These are phyloP conservation scores for Ophiocordyceps camponoti-leonardi DNA, from an alignment of 2,329 filamentous ascomycete genomes.

Conservation along the genomic window DNA sequence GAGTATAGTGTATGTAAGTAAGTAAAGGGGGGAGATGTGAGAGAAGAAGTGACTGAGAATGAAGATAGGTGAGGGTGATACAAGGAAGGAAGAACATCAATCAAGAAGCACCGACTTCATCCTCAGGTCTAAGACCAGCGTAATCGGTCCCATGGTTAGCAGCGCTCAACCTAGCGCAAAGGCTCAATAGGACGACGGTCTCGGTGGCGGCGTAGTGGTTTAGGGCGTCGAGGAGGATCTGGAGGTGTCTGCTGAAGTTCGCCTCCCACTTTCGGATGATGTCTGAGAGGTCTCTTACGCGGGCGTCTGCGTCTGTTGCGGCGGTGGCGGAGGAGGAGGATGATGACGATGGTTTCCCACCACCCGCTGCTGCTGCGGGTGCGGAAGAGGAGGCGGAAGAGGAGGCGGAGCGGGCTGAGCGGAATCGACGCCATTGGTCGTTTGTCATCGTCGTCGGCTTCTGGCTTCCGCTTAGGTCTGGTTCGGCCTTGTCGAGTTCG, in stretches of 20 bases:
- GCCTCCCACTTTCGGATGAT: conserved; percentile 83
- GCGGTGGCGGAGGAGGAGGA: neutral
- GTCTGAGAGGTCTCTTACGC: conserved; percentile 66
- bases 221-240: conserved; percentile 83
- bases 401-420: conserved; percentile 22
- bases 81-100: neutral
- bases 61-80: neutral
- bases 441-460: conserved; percentile 42
- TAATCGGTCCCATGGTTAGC: conserved; percentile 62
- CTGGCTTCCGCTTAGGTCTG: conserved; percentile 48
- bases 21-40: too few relatives aligned
- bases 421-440: conserved; percentile 43
- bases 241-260: conserved; percentile 81
- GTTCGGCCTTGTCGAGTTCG: conserved; percentile 69
- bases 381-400: neutral
- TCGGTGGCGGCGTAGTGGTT: conserved; percentile 97
- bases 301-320: conserved; percentile 15
- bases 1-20: too few relatives aligned
- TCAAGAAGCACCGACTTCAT: conserved; percentile 19
- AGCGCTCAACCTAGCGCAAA: conserved; percentile 69
- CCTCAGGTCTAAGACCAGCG: conserved; percentile 40
- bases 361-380: neutral
- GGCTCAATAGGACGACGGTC: conserved; percentile 79
- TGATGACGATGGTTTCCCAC: too few relatives aligned
- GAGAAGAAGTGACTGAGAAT: too few relatives aligned